Evolutionary conservation across 2,329 filamentous ascomycete genomes (phyloP).

Genomic region (Venturiaceae sp.): DNA sequence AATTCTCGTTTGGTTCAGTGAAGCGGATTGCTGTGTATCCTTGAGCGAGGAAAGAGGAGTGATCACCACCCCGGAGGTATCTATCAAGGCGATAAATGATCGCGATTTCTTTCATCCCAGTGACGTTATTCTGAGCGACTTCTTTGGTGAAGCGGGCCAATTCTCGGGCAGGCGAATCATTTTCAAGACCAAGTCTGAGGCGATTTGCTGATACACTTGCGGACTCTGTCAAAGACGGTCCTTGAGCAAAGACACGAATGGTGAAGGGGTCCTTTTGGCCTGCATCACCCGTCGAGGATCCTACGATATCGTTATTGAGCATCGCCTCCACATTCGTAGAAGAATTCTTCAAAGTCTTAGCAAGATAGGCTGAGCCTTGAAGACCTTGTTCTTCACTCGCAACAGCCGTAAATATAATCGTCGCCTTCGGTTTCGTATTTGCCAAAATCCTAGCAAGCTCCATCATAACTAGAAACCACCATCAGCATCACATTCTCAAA

Average conservation of each 20-base stretch:
- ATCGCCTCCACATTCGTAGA: conserved; percentile 47
- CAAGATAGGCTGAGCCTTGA: conserved; percentile 42
- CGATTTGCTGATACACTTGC: conserved; percentile 25
- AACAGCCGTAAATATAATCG: conserved; percentile 47
- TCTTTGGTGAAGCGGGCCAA: conserved; percentile 47
- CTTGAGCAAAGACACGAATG: conserved; percentile 46
- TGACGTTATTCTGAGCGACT: conserved; percentile 40
- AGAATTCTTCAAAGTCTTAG: conserved; percentile 41
- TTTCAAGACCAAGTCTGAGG: conserved; percentile 36
- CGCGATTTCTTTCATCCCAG: conserved; percentile 43
- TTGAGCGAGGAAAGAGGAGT: conserved; percentile 44
- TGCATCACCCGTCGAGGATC: conserved; percentile 36
- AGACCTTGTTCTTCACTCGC: conserved; percentile 50
- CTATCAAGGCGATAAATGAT: conserved; percentile 48
- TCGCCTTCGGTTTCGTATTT: conserved; percentile 36
- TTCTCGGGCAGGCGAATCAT: conserved; percentile 45
- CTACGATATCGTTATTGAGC: conserved; percentile 50
- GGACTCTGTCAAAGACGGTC: conserved; percentile 35
- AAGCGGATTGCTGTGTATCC: conserved; percentile 46
- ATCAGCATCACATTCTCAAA: neutral
- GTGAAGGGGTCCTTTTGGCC: conserved; percentile 39
- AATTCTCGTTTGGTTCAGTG: conserved; percentile 50
- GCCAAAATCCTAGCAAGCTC: conserved; percentile 46
- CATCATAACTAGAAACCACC: conserved; percentile 30
- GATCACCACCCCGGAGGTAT: conserved; percentile 48